These are phyloP conservation scores for Trametes hirsuta DNA, from an alignment of 1,284 basidiomycete species.

Conservation along the genomic window DNA sequence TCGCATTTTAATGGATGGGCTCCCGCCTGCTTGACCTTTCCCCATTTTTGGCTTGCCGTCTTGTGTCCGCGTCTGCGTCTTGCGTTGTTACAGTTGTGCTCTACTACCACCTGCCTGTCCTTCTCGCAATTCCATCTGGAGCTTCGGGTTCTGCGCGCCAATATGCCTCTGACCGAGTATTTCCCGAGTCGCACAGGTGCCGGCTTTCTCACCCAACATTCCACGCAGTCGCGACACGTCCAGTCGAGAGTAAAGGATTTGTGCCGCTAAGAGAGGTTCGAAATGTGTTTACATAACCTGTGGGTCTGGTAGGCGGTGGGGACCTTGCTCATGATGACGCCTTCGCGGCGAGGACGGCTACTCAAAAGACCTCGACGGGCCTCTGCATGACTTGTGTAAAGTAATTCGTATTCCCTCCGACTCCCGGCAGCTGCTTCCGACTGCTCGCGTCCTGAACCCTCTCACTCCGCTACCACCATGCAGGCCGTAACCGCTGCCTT, in stretches of 20 bases:
- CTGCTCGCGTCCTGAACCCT: not conserved
- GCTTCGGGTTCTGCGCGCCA: not conserved
- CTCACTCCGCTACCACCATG: constrained; percentile 13
- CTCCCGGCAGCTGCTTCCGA: not conserved
- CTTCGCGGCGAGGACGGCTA: constrained; percentile 22
- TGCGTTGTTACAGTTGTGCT: constrained; percentile 21
- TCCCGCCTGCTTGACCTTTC: constrained; percentile 22
- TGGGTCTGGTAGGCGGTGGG: not conserved
- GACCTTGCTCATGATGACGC: constrained; percentile 38
- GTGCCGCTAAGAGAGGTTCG: not conserved
- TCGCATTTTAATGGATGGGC: constrained; percentile 41
- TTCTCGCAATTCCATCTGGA: constrained; percentile 16
- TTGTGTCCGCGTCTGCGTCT: constrained; percentile 2
- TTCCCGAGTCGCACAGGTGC: not conserved
- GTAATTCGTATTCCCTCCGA: not conserved
- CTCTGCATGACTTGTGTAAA: constrained; percentile 1
- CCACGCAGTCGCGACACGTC: not conserved
- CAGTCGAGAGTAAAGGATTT: not conserved
- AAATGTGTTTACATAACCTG: constrained; percentile 20
- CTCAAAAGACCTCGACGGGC: constrained; percentile 3
- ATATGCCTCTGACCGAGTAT: not conserved
- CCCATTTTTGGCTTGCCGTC: constrained; percentile 12
- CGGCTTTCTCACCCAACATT: no score
- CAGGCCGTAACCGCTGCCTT: constrained; percentile 29
- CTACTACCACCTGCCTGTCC: constrained; percentile 21